phyloP scores from a whole-genome alignment of 176 grass and related monocot genomes.

The Phoenix dactylifera region DNA sequence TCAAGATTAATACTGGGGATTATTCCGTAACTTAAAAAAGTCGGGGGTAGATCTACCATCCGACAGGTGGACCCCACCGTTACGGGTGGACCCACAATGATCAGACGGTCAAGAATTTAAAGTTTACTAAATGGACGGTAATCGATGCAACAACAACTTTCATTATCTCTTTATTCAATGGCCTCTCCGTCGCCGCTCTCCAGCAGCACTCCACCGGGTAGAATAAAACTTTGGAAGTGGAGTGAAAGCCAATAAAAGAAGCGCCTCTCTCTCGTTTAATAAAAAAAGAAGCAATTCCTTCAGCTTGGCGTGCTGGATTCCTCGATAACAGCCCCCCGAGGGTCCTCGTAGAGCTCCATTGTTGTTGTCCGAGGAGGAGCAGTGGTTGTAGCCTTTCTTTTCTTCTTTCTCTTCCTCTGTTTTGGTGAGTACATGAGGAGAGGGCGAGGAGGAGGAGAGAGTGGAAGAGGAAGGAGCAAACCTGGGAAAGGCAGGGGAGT shows the following conservation, averaged over 20 bases:
- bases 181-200: too few relatives aligned
- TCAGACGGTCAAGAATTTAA: too few relatives aligned
- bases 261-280: background rate
- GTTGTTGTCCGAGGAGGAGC: constrained; percentile 2
- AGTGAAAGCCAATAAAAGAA: constrained; percentile 30
- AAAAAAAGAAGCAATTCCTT: constrained; percentile 40
- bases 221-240: constrained; percentile 2
- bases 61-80: too few relatives aligned
- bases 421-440: constrained; percentile 15
- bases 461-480: constrained; percentile 25
- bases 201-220: too few relatives aligned
- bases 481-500: constrained; percentile 67
- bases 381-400: constrained; percentile 6
- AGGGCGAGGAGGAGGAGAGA: constrained; percentile 37
- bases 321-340: background rate
- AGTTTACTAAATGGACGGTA: too few relatives aligned
- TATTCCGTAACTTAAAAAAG: too few relatives aligned
- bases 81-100: too few relatives aligned
- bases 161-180: too few relatives aligned
- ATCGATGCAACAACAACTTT: too few relatives aligned
- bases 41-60: too few relatives aligned
- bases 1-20: too few relatives aligned
- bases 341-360: too few relatives aligned
- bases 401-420: background rate
- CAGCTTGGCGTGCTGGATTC: constrained; percentile 46